Conservation (phyloP, 306 rosid genomes). For the Trichosanthes cucumerina region DNA sequence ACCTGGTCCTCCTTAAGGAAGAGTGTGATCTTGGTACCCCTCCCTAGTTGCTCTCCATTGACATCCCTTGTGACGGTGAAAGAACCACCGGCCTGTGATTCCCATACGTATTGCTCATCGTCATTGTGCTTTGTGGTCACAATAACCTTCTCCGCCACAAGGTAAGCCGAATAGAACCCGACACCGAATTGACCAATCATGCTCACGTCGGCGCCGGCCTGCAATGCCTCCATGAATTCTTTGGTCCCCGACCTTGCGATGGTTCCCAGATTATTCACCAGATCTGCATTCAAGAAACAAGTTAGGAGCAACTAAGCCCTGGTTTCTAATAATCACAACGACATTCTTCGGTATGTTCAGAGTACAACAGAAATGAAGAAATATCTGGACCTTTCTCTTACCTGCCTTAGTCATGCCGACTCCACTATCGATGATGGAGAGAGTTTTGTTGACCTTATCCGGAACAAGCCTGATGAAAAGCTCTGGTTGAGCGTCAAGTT, state of each 20-base stretch:
- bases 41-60: slow-evolving; percentile 49
- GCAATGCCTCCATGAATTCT: slow-evolving; percentile 74
- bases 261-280: slow-evolving; percentile 71
- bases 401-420: slow-evolving; percentile 78
- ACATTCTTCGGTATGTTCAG: neutral
- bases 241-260: slow-evolving; percentile 67
- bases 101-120: slow-evolving; percentile 65
- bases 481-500: slow-evolving; percentile 53
- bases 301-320: neutral
- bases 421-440: slow-evolving; percentile 58
- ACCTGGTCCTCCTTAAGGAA: slow-evolving; percentile 77
- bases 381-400: neutral
- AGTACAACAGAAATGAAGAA: neutral
- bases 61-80: slow-evolving; percentile 58
- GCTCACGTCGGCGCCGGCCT: slow-evolving; percentile 61
- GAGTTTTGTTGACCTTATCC: slow-evolving; percentile 47
- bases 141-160: slow-evolving; percentile 53
- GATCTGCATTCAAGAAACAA: slow-evolving; percentile 22
- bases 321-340: neutral
- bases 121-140: slow-evolving; percentile 62
- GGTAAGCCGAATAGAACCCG: slow-evolving; percentile 60
- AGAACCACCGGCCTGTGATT: slow-evolving; percentile 68
- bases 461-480: slow-evolving; percentile 60
- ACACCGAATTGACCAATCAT: slow-evolving; percentile 77
- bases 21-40: slow-evolving; percentile 66